phyloP scores from a whole-genome alignment of 2,329 filamentous ascomycete species.

The Periconia digitata region DNA sequence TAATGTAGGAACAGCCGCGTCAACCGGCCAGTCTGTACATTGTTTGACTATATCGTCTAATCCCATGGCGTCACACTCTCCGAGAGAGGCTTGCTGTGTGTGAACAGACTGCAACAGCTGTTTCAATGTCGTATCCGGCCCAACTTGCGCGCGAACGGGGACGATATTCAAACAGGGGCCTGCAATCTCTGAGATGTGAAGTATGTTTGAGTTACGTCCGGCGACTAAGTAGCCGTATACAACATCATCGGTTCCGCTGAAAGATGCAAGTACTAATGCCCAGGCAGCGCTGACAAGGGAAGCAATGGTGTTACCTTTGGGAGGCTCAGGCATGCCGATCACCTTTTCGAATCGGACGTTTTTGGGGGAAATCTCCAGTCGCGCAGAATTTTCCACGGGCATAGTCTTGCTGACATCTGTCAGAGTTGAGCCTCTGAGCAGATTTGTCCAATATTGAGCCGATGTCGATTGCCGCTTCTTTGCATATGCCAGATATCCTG shows the following conservation, averaged over 20 bases:
- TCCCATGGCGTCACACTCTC: slow-evolving; percentile 7
- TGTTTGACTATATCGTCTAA: slow-evolving; percentile 4
- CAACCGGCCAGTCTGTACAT: slow-evolving; percentile 11
- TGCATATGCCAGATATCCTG: too few relatives aligned
- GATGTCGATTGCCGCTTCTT: too few relatives aligned
- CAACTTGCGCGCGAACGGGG: slow-evolving; percentile 30
- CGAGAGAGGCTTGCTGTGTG: slow-evolving; percentile 38
- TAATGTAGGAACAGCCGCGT: too few relatives aligned
- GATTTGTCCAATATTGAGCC: too few relatives aligned
- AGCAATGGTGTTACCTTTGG: slow-evolving; percentile 23
- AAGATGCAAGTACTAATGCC: slow-evolving; percentile 34
- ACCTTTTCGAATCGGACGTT: too few relatives aligned
- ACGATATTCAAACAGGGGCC: slow-evolving; percentile 39
- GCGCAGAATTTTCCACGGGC: too few relatives aligned
- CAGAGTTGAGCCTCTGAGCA: too few relatives aligned
- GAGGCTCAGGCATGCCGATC: not conserved
- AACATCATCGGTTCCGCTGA: slow-evolving; percentile 25
- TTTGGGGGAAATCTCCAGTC: too few relatives aligned
- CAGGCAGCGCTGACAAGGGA: slow-evolving; percentile 45
- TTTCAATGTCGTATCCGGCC: slow-evolving; percentile 11
- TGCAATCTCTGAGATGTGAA: slow-evolving; percentile 14
- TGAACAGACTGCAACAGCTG: slow-evolving; percentile 13
- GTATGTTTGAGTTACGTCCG: slow-evolving; percentile 22
- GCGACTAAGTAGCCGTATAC: slow-evolving; percentile 23
- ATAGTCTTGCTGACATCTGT: too few relatives aligned